Evolutionary conservation across 2,329 filamentous ascomycete species (phyloP).

Genomic region (Westerdykella ornata): DNA sequence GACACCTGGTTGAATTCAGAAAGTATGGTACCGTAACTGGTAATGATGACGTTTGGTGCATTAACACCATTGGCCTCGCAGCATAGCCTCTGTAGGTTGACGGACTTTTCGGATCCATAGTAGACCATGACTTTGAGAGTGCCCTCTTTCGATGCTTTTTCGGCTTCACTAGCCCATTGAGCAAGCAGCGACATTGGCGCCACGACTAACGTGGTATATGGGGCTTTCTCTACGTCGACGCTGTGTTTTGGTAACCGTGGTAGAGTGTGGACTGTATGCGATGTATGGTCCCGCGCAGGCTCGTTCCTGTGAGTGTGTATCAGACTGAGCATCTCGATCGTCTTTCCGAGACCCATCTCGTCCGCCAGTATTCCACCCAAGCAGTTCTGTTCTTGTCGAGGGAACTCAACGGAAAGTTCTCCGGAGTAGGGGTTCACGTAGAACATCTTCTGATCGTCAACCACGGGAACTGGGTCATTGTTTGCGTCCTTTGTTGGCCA

Average conservation of each 20-base stretch:
- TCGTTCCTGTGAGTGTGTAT: constrained; percentile 75
- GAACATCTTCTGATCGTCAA: constrained; percentile 65
- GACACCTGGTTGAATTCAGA: constrained; percentile 79
- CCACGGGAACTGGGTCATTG: constrained; percentile 62
- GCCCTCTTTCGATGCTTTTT: constrained; percentile 79
- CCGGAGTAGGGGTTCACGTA: constrained; percentile 98
- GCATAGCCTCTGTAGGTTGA: constrained; percentile 73
- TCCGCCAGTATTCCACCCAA: constrained; percentile 89
- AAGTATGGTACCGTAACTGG: constrained; percentile 84
- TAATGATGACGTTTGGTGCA: constrained; percentile 87
- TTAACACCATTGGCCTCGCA: constrained; percentile 63
- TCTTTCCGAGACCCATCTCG: constrained; percentile 97
- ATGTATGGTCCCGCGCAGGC: constrained; percentile 26
- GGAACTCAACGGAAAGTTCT: constrained; percentile 85
- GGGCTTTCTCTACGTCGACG: constrained; percentile 58
- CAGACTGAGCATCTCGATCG: constrained; percentile 94
- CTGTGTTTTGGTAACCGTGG: constrained; percentile 55
- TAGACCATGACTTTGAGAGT: constrained; percentile 82
- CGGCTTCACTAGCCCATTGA: constrained; percentile 93
- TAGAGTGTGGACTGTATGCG: constrained; percentile 52
- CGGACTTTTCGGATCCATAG: constrained; percentile 79
- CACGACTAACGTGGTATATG: constrained; percentile 88
- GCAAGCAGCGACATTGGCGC: constrained; percentile 94
- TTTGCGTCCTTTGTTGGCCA: constrained; percentile 88
- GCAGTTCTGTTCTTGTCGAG: constrained; percentile 88